These are phyloP conservation scores for Apiospora marii DNA, from an alignment of 2,329 filamentous ascomycete genomes.

Conservation along the genomic window DNA sequence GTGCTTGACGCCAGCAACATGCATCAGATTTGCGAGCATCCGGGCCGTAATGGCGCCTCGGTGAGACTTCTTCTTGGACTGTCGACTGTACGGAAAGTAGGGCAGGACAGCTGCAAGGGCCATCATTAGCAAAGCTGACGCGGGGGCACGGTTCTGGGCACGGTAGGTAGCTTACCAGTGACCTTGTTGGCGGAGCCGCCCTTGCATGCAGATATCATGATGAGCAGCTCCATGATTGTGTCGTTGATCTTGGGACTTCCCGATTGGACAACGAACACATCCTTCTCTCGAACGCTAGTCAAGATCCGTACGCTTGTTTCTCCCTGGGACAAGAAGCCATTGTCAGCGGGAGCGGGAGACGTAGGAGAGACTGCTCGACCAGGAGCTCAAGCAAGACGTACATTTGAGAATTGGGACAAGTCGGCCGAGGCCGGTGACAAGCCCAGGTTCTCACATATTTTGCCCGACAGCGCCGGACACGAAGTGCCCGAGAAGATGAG, in stretches of 20 bases:
- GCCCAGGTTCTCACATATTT: constrained; percentile 74
- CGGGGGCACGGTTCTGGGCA: neutral
- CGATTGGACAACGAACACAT: constrained; percentile 98
- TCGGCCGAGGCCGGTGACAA: constrained; percentile 71
- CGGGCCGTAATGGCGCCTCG: constrained; percentile 94
- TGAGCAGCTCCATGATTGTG: constrained; percentile 98
- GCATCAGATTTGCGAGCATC: constrained; percentile 94
- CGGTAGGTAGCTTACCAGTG: constrained; percentile 71
- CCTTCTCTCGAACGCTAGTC: constrained; percentile 89
- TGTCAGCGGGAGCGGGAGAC: constrained; percentile 29
- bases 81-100: constrained; percentile 98
- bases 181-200: constrained; percentile 96
- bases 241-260: constrained; percentile 97
- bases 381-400: constrained; percentile 46
- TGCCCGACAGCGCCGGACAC: constrained; percentile 68
- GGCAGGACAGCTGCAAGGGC: constrained; percentile 74
- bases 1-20: constrained; percentile 94
- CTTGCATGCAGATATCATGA: constrained; percentile 99
- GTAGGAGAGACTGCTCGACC: neutral
- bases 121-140: neutral
- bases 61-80: constrained; percentile 99
- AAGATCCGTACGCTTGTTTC: constrained; percentile 75
- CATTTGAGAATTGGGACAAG: constrained; percentile 75
- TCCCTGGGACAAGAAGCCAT: constrained; percentile 54
- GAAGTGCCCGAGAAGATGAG: constrained; percentile 74